Base-by-base conservation (phyloP, 495 filamentous ascomycete species). In the Xylaria grammica region DNA sequence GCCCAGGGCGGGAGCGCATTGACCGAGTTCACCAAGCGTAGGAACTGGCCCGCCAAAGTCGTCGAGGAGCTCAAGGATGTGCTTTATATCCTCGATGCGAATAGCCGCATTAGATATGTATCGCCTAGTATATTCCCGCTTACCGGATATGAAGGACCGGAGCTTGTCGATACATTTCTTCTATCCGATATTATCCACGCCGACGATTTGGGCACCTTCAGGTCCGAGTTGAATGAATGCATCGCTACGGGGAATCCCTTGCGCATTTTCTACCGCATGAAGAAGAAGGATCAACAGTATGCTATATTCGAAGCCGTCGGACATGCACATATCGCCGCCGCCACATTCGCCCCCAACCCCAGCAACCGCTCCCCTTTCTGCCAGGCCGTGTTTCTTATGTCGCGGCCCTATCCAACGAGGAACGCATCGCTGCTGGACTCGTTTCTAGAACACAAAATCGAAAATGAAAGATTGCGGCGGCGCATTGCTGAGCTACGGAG, bases 391-490 rank as follows among this genome's bases (percentile, higher is more conserved):
- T 97, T 98, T 76, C 91, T 99, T 81, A 91, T 97, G 87, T 88
- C 92, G 26, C 85, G 95, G 22, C 95, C 93, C 10, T 97, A 97
- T 75, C 93, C 93, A 7, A 95, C 90, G 51, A 92, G 90, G 73
- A 95, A 93, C 71, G 87, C 92, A 0, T 87, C 85, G 10, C 80
- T 97, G 8, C 77, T 99, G 53, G 93, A 99, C 75, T 96, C 94
- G 0, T 97, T 97, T 65, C 81, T 99, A 15, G 95, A 99, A 75
- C 94, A 97, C 77, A 97, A 97, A 75, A 93, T 98, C 52, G 95
- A 98, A 75, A 97, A 99, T 69, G 93, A 96, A 75, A 87, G 95
- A 19, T 76, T 99, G 42, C 86, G 83, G 61, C 90, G 91, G 66
- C 87, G 91, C 36, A 96, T 99, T 63, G 86, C 88, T 15, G 93